Base-by-base conservation (phyloP, 1,284 basidiomycete genomes). In the Puccinia novopanici region DNA sequence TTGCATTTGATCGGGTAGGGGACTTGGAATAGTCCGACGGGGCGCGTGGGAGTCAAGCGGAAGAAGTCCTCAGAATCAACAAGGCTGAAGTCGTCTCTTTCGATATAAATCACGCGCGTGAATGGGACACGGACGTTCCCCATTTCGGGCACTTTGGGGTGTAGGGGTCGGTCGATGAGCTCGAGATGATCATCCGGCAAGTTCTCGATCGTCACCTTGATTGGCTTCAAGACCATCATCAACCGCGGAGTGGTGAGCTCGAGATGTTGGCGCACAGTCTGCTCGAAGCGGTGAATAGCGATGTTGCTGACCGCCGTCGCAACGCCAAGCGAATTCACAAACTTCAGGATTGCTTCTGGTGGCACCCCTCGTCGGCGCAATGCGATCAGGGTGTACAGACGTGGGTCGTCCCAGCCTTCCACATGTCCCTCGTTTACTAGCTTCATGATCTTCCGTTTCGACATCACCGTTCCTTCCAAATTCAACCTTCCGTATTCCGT, bases 361-460 rank as follows among this genome's bases (percentile, higher is more conserved):
- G 97, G 97, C 34, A 99, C 91, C 82, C 97, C 97, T 70, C 97
- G 91, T 81, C 97, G 90, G 80, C 96, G 91, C 45, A 99, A 90
- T 3, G 95, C 95, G 83, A 98, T 96, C 82, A 99, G 90, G 0
- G 97, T 99, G 87, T 97, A 98, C 74, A 99, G 89, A n/a, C 97
- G 91, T 63, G 97, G 97, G 85, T 99, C 97, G 84, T 99, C 95
- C 97, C 97, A 99, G 65, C 93, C 95, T 72, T 88, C 89, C 63
- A 99, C 96, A 84, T 92, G 90, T 3, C 90, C 89, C 82, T 92
- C 91, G 81, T 92, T 90, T 70, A 99, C 96, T 8, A 99, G 90
- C 81, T 91, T 90, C 82, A 92, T 89, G 83, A 99, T 93, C 87
- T 98, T 99, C 68, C 97, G 92, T 87, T 99, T 99, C 10, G 95